phyloP scores from a whole-genome alignment of 768 basidiomycete genomes.

The Russula abietina region DNA sequence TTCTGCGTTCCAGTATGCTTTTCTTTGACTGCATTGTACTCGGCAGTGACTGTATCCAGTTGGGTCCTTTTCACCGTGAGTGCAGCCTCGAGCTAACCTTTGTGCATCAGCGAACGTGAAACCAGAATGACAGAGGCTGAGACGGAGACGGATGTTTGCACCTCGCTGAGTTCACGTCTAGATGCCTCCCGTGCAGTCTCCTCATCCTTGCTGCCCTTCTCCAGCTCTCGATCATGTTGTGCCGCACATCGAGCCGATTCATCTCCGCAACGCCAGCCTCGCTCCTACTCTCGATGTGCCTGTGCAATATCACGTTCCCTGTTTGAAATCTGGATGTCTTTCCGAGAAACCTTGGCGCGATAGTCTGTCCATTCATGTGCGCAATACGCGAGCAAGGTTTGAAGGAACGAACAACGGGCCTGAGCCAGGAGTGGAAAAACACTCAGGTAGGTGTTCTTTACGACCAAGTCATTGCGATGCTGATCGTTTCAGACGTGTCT shows the following conservation, averaged over 20 bases:
- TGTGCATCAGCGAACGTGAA: background rate
- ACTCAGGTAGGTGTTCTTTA: no score
- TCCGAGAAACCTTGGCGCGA: conserved; percentile 45
- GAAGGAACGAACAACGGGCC: no score
- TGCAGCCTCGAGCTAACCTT: conserved; percentile 47
- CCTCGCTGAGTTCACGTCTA: conserved; percentile 55
- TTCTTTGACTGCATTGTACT: conserved; percentile 61
- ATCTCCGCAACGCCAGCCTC: conserved; percentile 61
- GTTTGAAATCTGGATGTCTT: conserved; percentile 48
- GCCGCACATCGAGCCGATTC: conserved; percentile 57
- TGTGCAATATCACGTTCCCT: conserved; percentile 46
- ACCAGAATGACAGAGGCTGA: background rate
- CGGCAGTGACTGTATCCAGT: conserved; percentile 47
- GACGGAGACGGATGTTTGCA: conserved; percentile 31
- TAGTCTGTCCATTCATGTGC: conserved; percentile 85
- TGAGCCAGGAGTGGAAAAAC: no score
- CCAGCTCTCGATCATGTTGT: conserved; percentile 79
- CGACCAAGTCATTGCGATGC: no score
- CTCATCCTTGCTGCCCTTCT: conserved; percentile 93
- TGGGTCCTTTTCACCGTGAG: conserved; percentile 55
- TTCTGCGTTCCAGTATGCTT: conserved; percentile 55
- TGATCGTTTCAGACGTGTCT: no score
- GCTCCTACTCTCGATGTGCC: conserved; percentile 44
- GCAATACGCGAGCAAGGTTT: conserved; percentile 68
- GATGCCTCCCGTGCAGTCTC: conserved; percentile 49